These are phyloP conservation scores for Nitzschia sp. DNA, from an alignment of 108 stramenopile genomes.

Conservation along the genomic window DNA sequence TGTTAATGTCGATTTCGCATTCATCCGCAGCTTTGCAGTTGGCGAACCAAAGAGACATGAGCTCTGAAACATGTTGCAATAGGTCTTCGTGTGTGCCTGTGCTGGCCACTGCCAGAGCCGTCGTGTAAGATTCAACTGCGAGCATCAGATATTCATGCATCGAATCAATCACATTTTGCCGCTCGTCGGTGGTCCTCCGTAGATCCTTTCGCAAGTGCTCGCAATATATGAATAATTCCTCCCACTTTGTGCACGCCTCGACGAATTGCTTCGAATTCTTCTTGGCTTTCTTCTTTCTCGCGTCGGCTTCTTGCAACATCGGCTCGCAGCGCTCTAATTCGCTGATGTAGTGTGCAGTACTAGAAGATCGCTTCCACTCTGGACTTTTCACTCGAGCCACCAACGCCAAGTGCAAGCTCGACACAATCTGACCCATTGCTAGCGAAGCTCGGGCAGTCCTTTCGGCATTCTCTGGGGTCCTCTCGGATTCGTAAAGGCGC, in stretches of 20 bases:
- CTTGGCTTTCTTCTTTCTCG: conserved; percentile 24
- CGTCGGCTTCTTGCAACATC: conserved; percentile 39
- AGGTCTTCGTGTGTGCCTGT: conserved; percentile 42
- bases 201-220: conserved; percentile 28
- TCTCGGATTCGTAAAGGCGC: conserved; percentile 25
- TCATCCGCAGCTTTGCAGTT: conserved; percentile 26
- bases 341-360: conserved; percentile 37
- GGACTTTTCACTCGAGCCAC: conserved; percentile 56
- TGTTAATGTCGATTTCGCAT: conserved; percentile 11
- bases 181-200: conserved; percentile 39
- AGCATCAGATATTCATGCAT: conserved; percentile 50
- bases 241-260: conserved; percentile 7
- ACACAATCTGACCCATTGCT: conserved; percentile 59
- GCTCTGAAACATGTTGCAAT: conserved; percentile 66
- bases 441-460: conserved; percentile 46
- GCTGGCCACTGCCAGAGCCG: conserved; percentile 53
- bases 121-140: conserved; percentile 60
- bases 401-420: conserved; percentile 55
- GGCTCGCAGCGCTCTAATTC: conserved; percentile 42
- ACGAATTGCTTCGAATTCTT: conserved; percentile 2
- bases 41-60: conserved; percentile 80
- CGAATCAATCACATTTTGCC: conserved; percentile 36
- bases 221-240: conserved; percentile 20
- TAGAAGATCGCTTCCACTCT: conserved; percentile 65
- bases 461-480: conserved; percentile 19